These are phyloP conservation scores for Aspergillus homomorphus DNA, from an alignment of 495 filamentous ascomycete species.

Conservation along the genomic window DNA sequence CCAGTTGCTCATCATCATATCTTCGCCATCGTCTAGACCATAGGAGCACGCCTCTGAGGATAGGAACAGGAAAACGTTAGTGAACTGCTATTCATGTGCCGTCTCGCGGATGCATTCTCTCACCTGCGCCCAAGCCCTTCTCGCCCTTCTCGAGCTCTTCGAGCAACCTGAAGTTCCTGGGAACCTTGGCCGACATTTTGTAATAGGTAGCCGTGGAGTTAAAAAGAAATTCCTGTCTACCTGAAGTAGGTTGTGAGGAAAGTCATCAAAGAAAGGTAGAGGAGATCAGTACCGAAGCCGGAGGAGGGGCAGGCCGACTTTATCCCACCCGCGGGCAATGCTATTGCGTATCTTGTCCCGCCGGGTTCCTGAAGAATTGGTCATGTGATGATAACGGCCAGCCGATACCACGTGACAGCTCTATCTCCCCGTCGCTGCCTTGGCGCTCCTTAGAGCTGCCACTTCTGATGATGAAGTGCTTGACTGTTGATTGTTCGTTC, in stretches of 20 bases:
- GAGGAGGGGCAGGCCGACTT: constrained; percentile 24
- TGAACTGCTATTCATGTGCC: background rate
- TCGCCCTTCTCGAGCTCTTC: constrained; percentile 99
- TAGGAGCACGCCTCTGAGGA: constrained; percentile 89
- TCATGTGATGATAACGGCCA: constrained; percentile 26
- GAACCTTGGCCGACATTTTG: constrained; percentile 78
- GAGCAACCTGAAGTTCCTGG: constrained; percentile 90
- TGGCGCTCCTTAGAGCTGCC: constrained; percentile 40
- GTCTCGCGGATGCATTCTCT: constrained; percentile 9
- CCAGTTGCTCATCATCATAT: constrained; percentile 98
- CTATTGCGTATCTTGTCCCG: constrained; percentile 5
- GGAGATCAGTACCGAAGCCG: constrained; percentile 23
- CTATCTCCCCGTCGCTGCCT: constrained; percentile 29
- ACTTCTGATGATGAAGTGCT: constrained; percentile 23
- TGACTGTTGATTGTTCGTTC: constrained; percentile 24
- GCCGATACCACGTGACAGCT: constrained; percentile 33
- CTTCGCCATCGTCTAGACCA: constrained; percentile 89
- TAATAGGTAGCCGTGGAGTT: constrained; percentile 5
- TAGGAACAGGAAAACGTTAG: constrained; percentile 12
- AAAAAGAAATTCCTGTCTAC: background rate
- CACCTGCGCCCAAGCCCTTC: constrained; percentile 93
- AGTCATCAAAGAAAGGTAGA: background rate
- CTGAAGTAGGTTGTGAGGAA: background rate
- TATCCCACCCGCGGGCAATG: constrained; percentile 17
- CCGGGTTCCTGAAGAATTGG: constrained; percentile 3